phyloP scores from a whole-genome alignment of 163 green algal species.

The Trebouxia gelatinosa region DNA sequence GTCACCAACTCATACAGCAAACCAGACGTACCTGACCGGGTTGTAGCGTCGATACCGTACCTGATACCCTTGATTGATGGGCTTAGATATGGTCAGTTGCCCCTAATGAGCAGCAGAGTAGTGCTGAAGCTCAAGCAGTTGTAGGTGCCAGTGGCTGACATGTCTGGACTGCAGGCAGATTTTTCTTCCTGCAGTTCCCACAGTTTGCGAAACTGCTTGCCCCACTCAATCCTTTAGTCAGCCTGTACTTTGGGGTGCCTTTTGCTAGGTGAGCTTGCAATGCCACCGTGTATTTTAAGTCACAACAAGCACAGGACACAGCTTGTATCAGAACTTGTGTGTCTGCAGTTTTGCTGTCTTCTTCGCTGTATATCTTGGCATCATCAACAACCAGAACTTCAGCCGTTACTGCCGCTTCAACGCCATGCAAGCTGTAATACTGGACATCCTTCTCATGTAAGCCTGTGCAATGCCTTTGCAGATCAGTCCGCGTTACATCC shows the following conservation, averaged over 20 bases:
- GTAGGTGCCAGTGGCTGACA: background rate
- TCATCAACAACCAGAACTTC: conserved; percentile 77
- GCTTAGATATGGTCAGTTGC: conserved; percentile 59
- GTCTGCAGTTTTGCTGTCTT: conserved; percentile 76
- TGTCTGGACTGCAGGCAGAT: conserved; percentile 53
- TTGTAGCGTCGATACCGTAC: conserved; percentile 61
- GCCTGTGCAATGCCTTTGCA: no score
- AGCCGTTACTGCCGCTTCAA: conserved; percentile 77
- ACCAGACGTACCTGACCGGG: conserved; percentile 44
- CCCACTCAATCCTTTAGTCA: conserved; percentile 67
- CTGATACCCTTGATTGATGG: conserved; percentile 77
- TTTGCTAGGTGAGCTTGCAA: conserved; percentile 62
- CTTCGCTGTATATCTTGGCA: conserved; percentile 79
- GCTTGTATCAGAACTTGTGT: background rate
- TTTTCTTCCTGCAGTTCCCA: conserved; percentile 78
- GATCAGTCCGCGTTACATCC: no score
- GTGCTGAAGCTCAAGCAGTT: background rate
- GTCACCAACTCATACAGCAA: conserved; percentile 22
- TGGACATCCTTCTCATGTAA: conserved; percentile 94
- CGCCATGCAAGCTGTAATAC: conserved; percentile 85
- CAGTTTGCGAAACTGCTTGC: conserved; percentile 61
- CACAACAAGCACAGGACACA: background rate
- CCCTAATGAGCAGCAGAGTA: background rate
- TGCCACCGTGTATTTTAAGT: background rate
- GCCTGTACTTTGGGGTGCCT: conserved; percentile 76